Conservation (phyloP, 192 early-diverging fungal genomes). For the Radiomyces spectabilis region DNA sequence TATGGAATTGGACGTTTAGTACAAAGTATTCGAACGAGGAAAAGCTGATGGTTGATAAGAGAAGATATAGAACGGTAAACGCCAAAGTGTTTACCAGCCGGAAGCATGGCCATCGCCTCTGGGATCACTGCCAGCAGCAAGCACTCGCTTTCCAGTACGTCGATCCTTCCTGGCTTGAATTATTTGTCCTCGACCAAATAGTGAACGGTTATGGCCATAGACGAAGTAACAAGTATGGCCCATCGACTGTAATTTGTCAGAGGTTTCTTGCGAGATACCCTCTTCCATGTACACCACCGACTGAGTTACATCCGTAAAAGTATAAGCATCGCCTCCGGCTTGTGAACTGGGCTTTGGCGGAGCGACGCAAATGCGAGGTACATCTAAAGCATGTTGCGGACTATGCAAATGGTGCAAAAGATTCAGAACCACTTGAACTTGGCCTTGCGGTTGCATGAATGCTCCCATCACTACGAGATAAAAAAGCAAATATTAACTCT, state of each 20-base stretch:
- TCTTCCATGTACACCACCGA: slow-evolving; percentile 55
- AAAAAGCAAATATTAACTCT: too few relatives aligned
- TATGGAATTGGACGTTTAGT: too few relatives aligned
- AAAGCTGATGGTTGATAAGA: too few relatives aligned
- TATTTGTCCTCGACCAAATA: slow-evolving; percentile 74
- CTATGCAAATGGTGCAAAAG: slow-evolving; percentile 45
- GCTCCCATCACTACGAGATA: slow-evolving; percentile 67
- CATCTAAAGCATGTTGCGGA: slow-evolving; percentile 63
- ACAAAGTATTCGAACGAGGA: too few relatives aligned
- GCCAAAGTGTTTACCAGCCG: slow-evolving; percentile 30
- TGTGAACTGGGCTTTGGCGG: slow-evolving; percentile 21
- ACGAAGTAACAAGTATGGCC: slow-evolving; percentile 52
- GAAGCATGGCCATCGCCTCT: slow-evolving; percentile 51
- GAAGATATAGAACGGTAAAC: too few relatives aligned
- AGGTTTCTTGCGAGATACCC: slow-evolving; percentile 34
- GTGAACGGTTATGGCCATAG: slow-evolving; percentile 33
- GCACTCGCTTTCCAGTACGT: slow-evolving; percentile 32
- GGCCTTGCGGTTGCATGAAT: slow-evolving; percentile 82
- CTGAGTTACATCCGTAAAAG: slow-evolving; percentile 11
- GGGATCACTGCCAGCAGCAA: slow-evolving; percentile 48
- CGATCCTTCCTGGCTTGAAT: slow-evolving; percentile 37
- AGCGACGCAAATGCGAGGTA: slow-evolving; percentile 57
- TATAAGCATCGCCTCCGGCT: slow-evolving; percentile 7
- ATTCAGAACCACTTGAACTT: slow-evolving; percentile 71
- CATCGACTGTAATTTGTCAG: slow-evolving; percentile 39